A percentile compares a stretch with the other conserved stretches of the same genome.
Evolutionary conservation across 768 basidiomycete species (phyloP).

Genomic region (Lyophyllum shimeji): DNA sequence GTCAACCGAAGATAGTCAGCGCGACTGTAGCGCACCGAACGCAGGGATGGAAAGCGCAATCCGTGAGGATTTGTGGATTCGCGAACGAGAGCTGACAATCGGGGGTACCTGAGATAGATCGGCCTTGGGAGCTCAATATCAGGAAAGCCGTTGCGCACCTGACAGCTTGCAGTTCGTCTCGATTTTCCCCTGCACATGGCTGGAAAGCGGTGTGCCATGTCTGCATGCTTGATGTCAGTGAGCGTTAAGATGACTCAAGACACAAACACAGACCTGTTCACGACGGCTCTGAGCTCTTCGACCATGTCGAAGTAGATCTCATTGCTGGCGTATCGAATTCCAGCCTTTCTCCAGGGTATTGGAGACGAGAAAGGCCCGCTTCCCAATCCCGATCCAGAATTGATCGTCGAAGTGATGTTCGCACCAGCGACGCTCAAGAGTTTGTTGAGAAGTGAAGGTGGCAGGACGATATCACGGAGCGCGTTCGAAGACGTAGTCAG

Average conservation of each 20-base stretch:
- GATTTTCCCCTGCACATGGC: constrained; percentile 75
- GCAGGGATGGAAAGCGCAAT: constrained; percentile 91
- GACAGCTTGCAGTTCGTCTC: constrained; percentile 76
- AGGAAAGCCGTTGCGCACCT: constrained; percentile 47
- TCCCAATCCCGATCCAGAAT: constrained; percentile 42
- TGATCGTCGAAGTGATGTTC: constrained; percentile 47
- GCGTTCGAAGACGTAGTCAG: constrained; percentile 89
- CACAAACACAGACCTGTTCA: constrained; percentile 60
- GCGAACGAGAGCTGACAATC: constrained; percentile 78
- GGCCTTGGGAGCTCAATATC: neutral
- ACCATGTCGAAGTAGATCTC: constrained; percentile 92
- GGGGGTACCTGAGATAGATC: constrained; percentile 65
- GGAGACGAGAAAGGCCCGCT: constrained; percentile 77
- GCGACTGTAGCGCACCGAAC: constrained; percentile 59
- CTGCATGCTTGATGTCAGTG: constrained; percentile 35
- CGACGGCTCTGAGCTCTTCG: constrained; percentile 77
- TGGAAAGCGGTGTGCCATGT: constrained; percentile 64
- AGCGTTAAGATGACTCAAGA: neutral
- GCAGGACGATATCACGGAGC: constrained; percentile 89
- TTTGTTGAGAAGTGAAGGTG: constrained; percentile 84
- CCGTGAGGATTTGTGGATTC: constrained; percentile 69
- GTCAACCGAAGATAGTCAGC: neutral
- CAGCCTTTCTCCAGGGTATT: constrained; percentile 91
- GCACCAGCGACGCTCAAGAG: constrained; percentile 54
- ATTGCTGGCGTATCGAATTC: constrained; percentile 80